phyloP scores from a whole-genome alignment of 208 protist species.

The Endotrypanum monterogeii region DNA sequence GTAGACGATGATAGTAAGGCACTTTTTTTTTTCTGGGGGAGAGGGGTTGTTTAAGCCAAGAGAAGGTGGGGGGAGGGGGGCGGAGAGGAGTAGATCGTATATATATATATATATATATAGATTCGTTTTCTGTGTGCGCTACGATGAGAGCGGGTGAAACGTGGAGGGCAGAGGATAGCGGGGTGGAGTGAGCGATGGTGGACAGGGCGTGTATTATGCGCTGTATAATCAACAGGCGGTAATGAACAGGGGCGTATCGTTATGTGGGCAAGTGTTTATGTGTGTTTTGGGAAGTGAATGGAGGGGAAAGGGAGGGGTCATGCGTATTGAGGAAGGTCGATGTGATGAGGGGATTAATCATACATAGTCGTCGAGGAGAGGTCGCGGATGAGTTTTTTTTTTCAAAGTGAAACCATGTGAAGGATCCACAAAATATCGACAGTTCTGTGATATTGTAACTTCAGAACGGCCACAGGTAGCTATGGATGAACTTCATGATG shows the following conservation, averaged over 20 bases:
- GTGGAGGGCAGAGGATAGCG: neutral
- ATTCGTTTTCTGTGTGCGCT: neutral
- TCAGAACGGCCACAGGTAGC: neutral
- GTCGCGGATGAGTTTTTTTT: conserved; percentile 14
- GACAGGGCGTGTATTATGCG: neutral
- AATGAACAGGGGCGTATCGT: neutral
- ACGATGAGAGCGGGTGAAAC: neutral
- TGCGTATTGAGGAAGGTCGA: neutral
- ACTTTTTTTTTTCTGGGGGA: too few relatives aligned
- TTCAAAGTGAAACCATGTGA: conserved; percentile 10
- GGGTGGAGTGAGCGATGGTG: neutral
- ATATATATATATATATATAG: too few relatives aligned
- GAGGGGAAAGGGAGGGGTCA: too few relatives aligned
- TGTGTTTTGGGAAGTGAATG: too few relatives aligned
- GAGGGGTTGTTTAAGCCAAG: too few relatives aligned
- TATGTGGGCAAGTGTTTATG: neutral
- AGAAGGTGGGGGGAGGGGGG: too few relatives aligned
- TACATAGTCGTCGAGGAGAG: neutral
- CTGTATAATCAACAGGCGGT: neutral
- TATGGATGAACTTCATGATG: neutral
- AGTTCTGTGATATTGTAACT: neutral
- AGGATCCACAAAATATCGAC: neutral
- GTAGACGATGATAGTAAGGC: too few relatives aligned
- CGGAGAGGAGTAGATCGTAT: too few relatives aligned
- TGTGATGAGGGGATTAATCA: neutral